Evolutionary conservation across 2,329 filamentous ascomycete genomes (phyloP), one percentile per base, ranked within the genome.

Genomic region (Cercospora sojina): DNA sequence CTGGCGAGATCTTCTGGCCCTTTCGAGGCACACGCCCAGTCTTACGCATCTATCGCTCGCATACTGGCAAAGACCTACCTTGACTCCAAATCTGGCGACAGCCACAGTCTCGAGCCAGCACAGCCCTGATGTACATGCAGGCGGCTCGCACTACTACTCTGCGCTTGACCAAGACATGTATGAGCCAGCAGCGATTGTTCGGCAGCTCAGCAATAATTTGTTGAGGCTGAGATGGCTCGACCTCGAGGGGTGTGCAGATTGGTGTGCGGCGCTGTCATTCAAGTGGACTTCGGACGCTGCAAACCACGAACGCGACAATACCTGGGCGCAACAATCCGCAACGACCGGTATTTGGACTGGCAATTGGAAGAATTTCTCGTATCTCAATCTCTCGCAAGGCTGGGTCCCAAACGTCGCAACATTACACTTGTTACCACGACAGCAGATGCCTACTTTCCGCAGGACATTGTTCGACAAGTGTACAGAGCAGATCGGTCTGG

Each of bases 41-140:
- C 74, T 90, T 25, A 88, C 86, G 0, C 87, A 89, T 69, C 79
- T 90, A 2, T 89, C 87, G 0, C 79, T 90, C 2, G 86, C 87
- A 2, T 81, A 87, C 74, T 90, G 87, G 87, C 86, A 86, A 2
- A 77, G 80, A 20, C 87, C 87, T 2, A 85, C 83, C 0, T 76
- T 84, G n/a, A 87, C 85, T 0, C 85, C 85, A 0, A 84, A 86
- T 67, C 78, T 85, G 2, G 77, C 77, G 2, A 82, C 80, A 8
- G 75, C 81, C 6, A 81, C 80, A 10, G 77, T 85, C 10, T 74
- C 77, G 16, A 78, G 77, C 20, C 76, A 78, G 27, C 74, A 79
- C 59, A 78, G 78, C 18, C 78, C 79, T 13, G 75, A 77, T 18
- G 77, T 86, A 20, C 74, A 78, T 5, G 82, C 85, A 32, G 81